phyloP scores from a whole-genome alignment of 495 filamentous ascomycete species.

The Neurospora hispaniola region DNA sequence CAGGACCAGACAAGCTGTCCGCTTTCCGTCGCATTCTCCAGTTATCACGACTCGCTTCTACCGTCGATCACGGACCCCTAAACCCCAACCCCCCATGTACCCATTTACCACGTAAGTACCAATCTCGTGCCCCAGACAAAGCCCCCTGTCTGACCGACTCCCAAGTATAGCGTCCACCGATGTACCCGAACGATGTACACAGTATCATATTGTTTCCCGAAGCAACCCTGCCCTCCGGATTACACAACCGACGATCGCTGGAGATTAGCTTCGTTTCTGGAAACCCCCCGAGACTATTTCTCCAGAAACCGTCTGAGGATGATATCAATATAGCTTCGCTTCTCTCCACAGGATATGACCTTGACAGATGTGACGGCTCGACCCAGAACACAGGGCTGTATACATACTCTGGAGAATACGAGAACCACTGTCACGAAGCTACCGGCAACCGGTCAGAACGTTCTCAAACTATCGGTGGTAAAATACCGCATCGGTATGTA shows the following conservation, averaged over 20 bases:
- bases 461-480: background rate
- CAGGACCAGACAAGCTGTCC: constrained; percentile 18
- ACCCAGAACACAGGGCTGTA: background rate
- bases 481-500: constrained; percentile 2
- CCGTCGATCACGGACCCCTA: constrained; percentile 20
- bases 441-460: background rate
- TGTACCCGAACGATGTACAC: background rate
- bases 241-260: constrained; percentile 12
- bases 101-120: background rate
- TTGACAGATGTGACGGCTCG: background rate
- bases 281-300: constrained; percentile 16
- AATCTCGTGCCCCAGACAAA: constrained; percentile 7
- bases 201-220: background rate
- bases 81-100: constrained; percentile 7
- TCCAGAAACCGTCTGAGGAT: constrained; percentile 16
- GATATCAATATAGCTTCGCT: constrained; percentile 4
- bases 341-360: background rate
- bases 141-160: constrained; percentile 2
- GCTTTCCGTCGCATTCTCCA: constrained; percentile 20
- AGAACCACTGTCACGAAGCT: background rate
- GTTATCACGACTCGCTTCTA: constrained; percentile 18
- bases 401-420: background rate
- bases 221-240: constrained; percentile 1
- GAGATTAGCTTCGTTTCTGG: constrained; percentile 30
- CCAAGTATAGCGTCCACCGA: background rate